Evolutionary conservation across 495 filamentous ascomycete species (phyloP).

Genomic region (Collariella sp.): DNA sequence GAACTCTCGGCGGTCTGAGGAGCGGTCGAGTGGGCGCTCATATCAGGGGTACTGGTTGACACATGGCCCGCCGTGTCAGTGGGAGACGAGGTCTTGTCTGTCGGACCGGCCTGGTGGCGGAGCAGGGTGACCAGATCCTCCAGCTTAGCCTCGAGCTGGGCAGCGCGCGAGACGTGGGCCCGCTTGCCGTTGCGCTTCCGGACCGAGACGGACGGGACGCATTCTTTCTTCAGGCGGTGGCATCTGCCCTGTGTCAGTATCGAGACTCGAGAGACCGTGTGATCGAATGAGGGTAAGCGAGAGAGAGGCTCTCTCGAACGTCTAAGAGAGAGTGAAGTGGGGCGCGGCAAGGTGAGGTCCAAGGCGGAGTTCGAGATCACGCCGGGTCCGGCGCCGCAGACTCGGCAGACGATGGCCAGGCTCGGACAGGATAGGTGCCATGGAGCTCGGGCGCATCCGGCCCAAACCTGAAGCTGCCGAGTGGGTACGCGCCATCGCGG

Average conservation of each 20-base stretch:
- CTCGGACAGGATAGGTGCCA: constrained; percentile 14
- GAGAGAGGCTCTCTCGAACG: not conserved
- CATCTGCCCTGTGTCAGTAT: constrained; percentile 21
- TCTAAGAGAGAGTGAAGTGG: not conserved
- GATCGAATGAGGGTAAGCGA: not conserved
- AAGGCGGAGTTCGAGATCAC: constrained; percentile 1
- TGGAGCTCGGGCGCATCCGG: not conserved
- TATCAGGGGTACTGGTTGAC: not conserved
- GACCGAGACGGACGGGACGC: constrained; percentile 32
- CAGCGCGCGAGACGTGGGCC: constrained; percentile 26
- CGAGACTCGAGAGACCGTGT: no score
- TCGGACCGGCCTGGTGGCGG: constrained; percentile 24
- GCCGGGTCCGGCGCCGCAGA: constrained; percentile 1
- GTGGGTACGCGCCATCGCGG: not conserved
- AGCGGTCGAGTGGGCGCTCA: constrained; percentile 7
- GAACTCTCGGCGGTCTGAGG: constrained; percentile 10
- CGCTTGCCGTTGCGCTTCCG: constrained; percentile 29
- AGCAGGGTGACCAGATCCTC: constrained; percentile 39
- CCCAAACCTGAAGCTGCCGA: not conserved
- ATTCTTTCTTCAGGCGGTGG: constrained; percentile 33
- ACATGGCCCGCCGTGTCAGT: not conserved
- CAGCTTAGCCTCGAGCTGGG: constrained; percentile 39
- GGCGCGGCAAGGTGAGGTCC: not conserved
- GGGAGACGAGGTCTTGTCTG: not conserved
- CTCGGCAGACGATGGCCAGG: not conserved